Base-by-base conservation (phyloP, 73 alveolate genomes). In the Uronychia setigera region DNA sequence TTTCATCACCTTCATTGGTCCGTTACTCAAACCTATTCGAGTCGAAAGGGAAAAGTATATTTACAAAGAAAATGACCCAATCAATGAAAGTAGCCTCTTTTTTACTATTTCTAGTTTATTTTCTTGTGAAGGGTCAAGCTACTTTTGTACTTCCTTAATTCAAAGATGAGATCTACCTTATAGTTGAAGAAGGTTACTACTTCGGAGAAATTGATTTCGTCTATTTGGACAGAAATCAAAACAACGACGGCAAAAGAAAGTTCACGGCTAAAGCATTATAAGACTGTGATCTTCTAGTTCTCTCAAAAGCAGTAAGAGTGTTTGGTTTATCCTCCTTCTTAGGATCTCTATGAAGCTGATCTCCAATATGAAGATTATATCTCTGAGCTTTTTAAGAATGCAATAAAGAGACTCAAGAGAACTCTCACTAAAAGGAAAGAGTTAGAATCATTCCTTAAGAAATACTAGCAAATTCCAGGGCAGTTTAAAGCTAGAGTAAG, bases 191-290 rank as follows among this genome's bases (percentile, higher is more conserved):
- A 31, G 98, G 97, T 13, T 78, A 84, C 74, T 90, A 84, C 78
- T 94, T 92, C 78, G 98, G 98, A n/a, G 94, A 86, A 46, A 92
- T 93, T 34, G 98, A 94, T 74, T 35, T 88, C 58, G 88, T 82
- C 33, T 82, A 74, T 33, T 30, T 26, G 31, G 58, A 76, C 32
- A 59, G 27, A 28, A 87, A 88, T 11, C 76, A 74, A 19, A 35
- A 30, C 79, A 34, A 74, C 32, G 87, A 88, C 28, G 87, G 83
- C 35, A 86, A 86, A 60, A 35, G 92, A 31, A 60, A 78, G 76
- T 88, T 88, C 67, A 81, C 94, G n/a, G 90, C 58, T 0, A 88
- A 79, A 77, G 94, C 94, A 5, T 29, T 88, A 0, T 80, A 82
- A 0, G 75, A 88, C 79, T 88, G 94, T 58, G 90, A 88, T 33